A percentile compares a stretch with the other conserved stretches of the same genome.
Conservation (phyloP, 345 rosid genomes). For the Eucalyptus tenuipes region DNA sequence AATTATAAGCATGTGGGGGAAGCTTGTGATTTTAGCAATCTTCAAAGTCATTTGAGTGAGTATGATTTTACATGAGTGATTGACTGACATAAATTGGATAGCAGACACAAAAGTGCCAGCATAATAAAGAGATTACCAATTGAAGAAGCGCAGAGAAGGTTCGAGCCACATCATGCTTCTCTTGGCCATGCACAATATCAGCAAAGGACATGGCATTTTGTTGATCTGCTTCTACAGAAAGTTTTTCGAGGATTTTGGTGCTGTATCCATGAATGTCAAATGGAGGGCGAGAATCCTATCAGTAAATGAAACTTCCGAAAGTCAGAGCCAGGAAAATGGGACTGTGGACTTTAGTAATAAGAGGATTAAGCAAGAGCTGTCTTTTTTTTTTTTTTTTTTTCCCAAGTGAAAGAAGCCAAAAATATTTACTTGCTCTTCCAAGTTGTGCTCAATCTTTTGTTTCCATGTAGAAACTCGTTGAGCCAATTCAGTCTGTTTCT, state of each 20-base stretch:
- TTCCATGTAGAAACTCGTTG: constrained; percentile 90
- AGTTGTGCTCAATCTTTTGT: constrained; percentile 80
- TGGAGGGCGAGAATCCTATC: constrained; percentile 74
- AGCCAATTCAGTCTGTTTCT: constrained; percentile 89
- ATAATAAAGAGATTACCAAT: constrained; percentile 38
- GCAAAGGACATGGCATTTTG: constrained; percentile 34
- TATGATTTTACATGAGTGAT: not conserved
- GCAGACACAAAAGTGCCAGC: not conserved
- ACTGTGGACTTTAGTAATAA: not conserved
- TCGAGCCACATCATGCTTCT: constrained; percentile 85
- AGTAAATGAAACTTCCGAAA: not conserved
- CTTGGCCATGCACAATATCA: constrained; percentile 60
- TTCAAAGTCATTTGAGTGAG: not conserved
- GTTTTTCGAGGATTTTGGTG: constrained; percentile 46
- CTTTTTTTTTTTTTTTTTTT: not conserved
- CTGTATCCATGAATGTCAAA: constrained; percentile 92
- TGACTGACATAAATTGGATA: not conserved
- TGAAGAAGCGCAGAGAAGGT: constrained; percentile 94
- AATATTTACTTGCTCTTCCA: constrained; percentile 75
- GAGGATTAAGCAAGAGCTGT: not conserved
- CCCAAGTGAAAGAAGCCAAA: not conserved
- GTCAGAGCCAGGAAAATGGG: not conserved
- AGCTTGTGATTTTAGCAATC: not conserved
- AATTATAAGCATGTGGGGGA: not conserved
- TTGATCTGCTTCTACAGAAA: constrained; percentile 31